Evolutionary conservation across 2,329 filamentous ascomycete genomes (phyloP), one percentile per base, ranked within the genome.

Genomic region (Colletotrichum sansevieriae): DNA sequence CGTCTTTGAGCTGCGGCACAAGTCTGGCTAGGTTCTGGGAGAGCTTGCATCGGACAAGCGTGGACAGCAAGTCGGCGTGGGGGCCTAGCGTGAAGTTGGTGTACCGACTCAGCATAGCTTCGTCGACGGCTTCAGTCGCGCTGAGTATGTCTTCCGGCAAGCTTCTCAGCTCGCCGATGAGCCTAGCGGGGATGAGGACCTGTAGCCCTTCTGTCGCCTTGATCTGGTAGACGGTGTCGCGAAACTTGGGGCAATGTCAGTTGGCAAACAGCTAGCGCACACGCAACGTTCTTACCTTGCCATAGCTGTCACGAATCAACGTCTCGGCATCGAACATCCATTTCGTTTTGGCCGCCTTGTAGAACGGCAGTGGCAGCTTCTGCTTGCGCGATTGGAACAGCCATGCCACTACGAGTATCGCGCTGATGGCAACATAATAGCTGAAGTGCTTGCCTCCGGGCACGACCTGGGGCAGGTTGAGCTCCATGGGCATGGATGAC

Each of bases 291-390:
- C 72, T 13, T 59, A 85, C 83, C 79, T 84, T 84, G 71, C 74
- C 75, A 67, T 86, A 86, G 72, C 84, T 86, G 51, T 85, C 82
- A 60, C 78, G 79, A 15, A 86, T 79, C 39, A 85, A 74, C 1
- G 73, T 75, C 73, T 86, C 84, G 29, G 84, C 84, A 65, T 80
- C 79, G 60, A 86, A 85, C 71, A 85, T 83, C 84, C 84, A 86
- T 74, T 82, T 85, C 58, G 79, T 76, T 72, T 82, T 83, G 7
- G 82, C 78, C 0, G 83, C 84, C 70, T 83, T 82, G 74, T 84
- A 86, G 56, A 83, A 82, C 0, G 84, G 84, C 4, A 80, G 76
- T 11, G 83, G 76, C 33, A 74, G 71, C 41, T 73, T 72, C 44
- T 74, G 73, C 59, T 78, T 80, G 44, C 70, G 73, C 15, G 76